Base-by-base conservation (phyloP, 768 basidiomycete genomes). In the Termitomyces sp. region DNA sequence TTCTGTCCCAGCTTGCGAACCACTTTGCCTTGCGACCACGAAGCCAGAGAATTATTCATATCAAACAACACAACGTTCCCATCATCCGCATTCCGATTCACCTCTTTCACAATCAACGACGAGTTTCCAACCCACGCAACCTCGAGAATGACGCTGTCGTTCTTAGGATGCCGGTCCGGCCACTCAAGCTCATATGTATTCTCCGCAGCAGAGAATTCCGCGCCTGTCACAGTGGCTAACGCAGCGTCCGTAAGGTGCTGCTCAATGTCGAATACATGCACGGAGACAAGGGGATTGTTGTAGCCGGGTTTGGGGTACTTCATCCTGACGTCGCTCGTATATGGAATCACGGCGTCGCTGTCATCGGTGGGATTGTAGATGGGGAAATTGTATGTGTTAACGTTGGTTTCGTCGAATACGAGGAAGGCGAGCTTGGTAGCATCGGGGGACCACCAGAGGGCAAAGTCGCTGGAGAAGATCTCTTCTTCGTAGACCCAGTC, bases 401-500 rank as follows among this genome's bases (percentile, higher is more conserved):
- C 97, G 0, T 78, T 74, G 1, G 91, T 89, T 73, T 98, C 96
- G 68, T 99, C 93, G 59, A 92, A 86, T 11, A 82, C 74, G 42
- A 98, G 83, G 77, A 89, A 99, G 0, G 95, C 93, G 43, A 99
- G 60, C 59, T 84, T 85, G 19, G 72, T 65, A 0, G 85, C 84
- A 63, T 87, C 81, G 4, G 95, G 96, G 10, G 90, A 89, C 89
- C 91, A 98, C 94, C 94, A 98, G 5, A 96, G 75, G 0, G 95
- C 86, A 47, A 70, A 84, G 66, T 94, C 83, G 38, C 73, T 67
- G 3, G 79, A 73, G 63, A 94, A 89, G 23, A 98, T 84, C 68
- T 97, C 94, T 67, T 96, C 93, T 69, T 96, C 94, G 70, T 95
- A 95, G 5, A 98, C 96, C 96, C 97, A 98, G 68, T 97, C 94